These are phyloP conservation scores for Mycosphaerelloides madeirae DNA, from an alignment of 2,329 filamentous ascomycete species.

Conservation along the genomic window DNA sequence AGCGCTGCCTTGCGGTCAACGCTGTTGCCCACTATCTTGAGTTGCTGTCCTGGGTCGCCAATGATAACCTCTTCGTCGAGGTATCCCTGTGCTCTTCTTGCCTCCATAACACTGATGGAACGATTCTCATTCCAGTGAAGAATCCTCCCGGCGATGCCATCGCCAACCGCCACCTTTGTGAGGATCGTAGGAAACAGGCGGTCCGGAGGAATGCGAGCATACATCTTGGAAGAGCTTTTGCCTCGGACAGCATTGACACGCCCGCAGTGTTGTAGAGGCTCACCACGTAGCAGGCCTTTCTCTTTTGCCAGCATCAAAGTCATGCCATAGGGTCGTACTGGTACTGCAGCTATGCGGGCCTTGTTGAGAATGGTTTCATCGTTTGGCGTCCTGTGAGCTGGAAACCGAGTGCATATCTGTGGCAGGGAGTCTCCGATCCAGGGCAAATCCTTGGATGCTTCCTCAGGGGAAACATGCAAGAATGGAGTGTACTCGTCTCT, in stretches of 20 bases:
- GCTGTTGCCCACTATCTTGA: conserved; percentile 69
- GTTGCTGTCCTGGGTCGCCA: conserved; percentile 53
- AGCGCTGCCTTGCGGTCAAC: conserved; percentile 66
- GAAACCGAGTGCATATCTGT: conserved; percentile 58
- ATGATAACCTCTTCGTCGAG: conserved; percentile 66
- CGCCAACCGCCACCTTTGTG: conserved; percentile 49
- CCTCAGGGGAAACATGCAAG: conserved; percentile 48
- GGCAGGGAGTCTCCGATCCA: conserved; percentile 57
- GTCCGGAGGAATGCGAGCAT: conserved; percentile 50
- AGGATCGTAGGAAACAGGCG: conserved; percentile 60
- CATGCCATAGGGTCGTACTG: conserved; percentile 46
- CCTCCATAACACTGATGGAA: conserved; percentile 61
- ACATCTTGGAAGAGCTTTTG: conserved; percentile 34
- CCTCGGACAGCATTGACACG: conserved; percentile 20
- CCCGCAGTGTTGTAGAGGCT: conserved; percentile 19
- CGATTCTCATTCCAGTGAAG: conserved; percentile 66
- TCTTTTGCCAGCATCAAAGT: conserved; percentile 29
- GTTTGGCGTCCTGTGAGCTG: conserved; percentile 60
- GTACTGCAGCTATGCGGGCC: conserved; percentile 54
- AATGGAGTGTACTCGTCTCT: conserved; percentile 56
- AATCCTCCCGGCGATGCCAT: conserved; percentile 51
- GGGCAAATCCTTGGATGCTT: conserved; percentile 59
- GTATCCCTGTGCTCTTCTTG: conserved; percentile 63
- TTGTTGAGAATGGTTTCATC: conserved; percentile 40
- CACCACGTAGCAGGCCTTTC: conserved; percentile 25